A percentile compares a stretch with the other conserved stretches of the same genome.
These are phyloP conservation scores for Kondoa malvinella DNA, from an alignment of 768 basidiomycete species.

Conservation along the genomic window DNA sequence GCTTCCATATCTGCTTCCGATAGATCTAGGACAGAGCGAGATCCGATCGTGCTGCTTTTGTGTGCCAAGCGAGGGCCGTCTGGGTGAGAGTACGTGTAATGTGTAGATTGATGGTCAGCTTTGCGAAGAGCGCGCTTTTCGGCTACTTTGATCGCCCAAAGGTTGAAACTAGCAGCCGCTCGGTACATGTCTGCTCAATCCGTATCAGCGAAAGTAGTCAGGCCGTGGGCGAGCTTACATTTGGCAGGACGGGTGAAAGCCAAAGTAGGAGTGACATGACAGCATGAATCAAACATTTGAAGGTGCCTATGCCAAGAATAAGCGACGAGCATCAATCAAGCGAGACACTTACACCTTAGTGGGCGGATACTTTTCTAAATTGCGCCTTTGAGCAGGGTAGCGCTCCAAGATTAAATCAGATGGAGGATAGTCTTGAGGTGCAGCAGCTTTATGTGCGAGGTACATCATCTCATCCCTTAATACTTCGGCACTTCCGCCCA, in stretches of 20 bases:
- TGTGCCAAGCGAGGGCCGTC: not conserved
- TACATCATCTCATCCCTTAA: constrained; percentile 83
- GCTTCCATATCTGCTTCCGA: not conserved
- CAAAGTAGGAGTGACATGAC: constrained; percentile 23
- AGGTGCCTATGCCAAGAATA: not conserved
- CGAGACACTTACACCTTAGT: constrained; percentile 27
- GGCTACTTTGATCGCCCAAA: constrained; percentile 30
- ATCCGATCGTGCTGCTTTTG: not conserved
- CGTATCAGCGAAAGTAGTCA: not conserved
- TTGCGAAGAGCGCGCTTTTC: not conserved
- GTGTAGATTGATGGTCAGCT: not conserved
- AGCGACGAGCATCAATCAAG: constrained; percentile 21
- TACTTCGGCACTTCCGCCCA: constrained; percentile 68
- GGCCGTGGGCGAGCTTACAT: not conserved
- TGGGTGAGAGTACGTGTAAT: not conserved
- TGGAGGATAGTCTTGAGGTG: constrained; percentile 56
- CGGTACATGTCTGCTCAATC: constrained; percentile 31
- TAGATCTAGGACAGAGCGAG: not conserved
- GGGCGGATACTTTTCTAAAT: constrained; percentile 18
- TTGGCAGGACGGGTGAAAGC: constrained; percentile 30
- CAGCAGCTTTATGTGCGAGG: constrained; percentile 69
- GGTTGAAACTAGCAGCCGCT: constrained; percentile 33
- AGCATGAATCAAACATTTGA: not conserved
- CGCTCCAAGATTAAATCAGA: constrained; percentile 42
- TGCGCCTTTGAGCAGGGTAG: constrained; percentile 25